Percentiles rank a stretch among this genome's conserved stretches.
phyloP scores from a whole-genome alignment of 2,329 filamentous ascomycete species.

The Hypoxylon sp. region DNA sequence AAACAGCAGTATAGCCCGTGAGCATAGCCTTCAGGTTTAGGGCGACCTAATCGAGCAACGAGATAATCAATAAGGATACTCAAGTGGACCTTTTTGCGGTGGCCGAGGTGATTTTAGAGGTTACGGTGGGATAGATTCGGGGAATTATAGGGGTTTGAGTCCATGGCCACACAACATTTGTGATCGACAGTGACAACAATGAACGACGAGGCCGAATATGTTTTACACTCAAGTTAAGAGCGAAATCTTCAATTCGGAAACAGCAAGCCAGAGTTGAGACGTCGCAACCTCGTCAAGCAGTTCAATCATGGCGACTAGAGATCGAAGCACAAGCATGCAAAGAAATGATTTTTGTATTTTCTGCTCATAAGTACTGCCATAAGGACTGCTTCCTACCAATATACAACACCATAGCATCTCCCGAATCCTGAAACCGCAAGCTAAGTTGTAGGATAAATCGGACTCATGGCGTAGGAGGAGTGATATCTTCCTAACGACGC shows the following conservation, averaged over 20 bases:
- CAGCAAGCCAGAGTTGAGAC: not conserved
- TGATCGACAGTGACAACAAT: not conserved
- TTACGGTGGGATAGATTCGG: not conserved
- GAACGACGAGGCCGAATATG: not conserved
- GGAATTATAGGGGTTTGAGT: not conserved
- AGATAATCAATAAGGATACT: not conserved
- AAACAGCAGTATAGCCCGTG: not conserved
- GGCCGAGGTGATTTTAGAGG: not conserved
- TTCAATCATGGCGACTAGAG: not conserved
- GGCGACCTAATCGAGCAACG: no score
- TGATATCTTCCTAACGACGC: conserved; percentile 15
- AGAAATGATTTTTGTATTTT: conserved; percentile 15
- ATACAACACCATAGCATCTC: conserved; percentile 16
- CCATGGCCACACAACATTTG: not conserved
- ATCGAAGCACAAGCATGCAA: not conserved
- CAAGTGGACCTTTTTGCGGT: not conserved
- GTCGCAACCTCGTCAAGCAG: not conserved
- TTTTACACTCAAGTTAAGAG: not conserved
- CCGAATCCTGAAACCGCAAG: not conserved
- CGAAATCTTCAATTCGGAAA: not conserved
- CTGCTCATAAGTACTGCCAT: not conserved
- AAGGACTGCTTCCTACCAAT: conserved; percentile 26
- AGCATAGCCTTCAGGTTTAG: no score
- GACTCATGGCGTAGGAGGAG: conserved; percentile 1
- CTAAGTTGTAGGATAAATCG: conserved; percentile 4